Evolutionary conservation across 1,284 basidiomycete species (phyloP).

Genomic region (Ceratobasidium sp.): DNA sequence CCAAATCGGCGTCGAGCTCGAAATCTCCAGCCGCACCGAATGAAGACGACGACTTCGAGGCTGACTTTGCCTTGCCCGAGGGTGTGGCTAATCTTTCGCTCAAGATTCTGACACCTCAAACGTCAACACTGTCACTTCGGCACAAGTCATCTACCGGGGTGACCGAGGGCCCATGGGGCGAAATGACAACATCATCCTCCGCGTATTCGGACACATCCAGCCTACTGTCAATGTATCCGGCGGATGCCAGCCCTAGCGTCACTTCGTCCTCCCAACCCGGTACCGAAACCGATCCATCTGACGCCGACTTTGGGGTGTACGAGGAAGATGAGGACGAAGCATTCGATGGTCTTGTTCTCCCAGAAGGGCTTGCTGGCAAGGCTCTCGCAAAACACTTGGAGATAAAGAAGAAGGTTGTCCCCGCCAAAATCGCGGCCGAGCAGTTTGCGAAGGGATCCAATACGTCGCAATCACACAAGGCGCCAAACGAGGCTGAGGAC

Average conservation of each 20-base stretch:
- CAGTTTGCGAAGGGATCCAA: constrained; percentile 55
- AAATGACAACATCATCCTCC: constrained; percentile 79
- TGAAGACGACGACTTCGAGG: constrained; percentile 76
- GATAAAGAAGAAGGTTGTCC: constrained; percentile 71
- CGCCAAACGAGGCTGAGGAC: constrained; percentile 71
- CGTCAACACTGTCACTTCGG: constrained; percentile 82
- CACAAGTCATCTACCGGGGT: constrained; percentile 45
- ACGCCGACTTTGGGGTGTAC: constrained; percentile 57
- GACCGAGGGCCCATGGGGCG: constrained; percentile 66
- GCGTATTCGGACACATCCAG: constrained; percentile 86
- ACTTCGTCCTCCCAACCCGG: constrained; percentile 72
- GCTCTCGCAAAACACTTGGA: constrained; percentile 80
- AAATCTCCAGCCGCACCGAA: constrained; percentile 55
- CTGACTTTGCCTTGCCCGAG: constrained; percentile 79
- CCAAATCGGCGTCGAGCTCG: constrained; percentile 54
- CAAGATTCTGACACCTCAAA: constrained; percentile 75
- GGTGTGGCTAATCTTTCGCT: constrained; percentile 82
- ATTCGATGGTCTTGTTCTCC: constrained; percentile 82
- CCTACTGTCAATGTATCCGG: constrained; percentile 68
- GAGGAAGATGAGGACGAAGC: constrained; percentile 76
- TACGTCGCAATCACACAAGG: constrained; percentile 18
- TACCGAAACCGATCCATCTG: constrained; percentile 60
- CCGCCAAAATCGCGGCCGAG: constrained; percentile 66
- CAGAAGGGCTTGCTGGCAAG: constrained; percentile 69
- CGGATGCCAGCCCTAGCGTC: constrained; percentile 70